Percentiles rank a stretch among this genome's conserved stretches.
These are phyloP conservation scores for Oidium heveae DNA, from an alignment of 2,329 filamentous ascomycete genomes.

Conservation along the genomic window DNA sequence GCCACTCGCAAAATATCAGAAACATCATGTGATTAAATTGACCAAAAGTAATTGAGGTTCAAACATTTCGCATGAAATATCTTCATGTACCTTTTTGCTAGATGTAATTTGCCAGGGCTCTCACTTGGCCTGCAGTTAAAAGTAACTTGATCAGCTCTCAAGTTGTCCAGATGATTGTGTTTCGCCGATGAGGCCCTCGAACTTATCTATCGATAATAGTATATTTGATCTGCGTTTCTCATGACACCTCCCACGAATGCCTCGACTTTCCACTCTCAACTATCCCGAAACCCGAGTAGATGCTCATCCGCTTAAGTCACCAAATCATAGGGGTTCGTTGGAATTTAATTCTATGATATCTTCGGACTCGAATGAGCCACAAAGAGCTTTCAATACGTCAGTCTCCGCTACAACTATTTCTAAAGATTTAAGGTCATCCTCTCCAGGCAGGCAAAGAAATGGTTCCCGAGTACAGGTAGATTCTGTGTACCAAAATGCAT, in stretches of 20 bases:
- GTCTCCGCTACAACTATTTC: slow-evolving; percentile 42
- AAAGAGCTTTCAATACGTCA: slow-evolving; percentile 28
- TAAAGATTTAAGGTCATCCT: slow-evolving; percentile 40
- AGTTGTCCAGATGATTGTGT: too few relatives aligned
- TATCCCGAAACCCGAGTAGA: slow-evolving; percentile 18
- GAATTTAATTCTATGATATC: slow-evolving; percentile 24
- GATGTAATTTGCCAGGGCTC: neutral
- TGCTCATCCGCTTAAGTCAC: slow-evolving; percentile 30
- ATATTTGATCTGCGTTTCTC: slow-evolving; percentile 15
- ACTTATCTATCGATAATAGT: neutral
- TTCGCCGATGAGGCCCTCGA: too few relatives aligned
- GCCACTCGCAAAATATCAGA: too few relatives aligned
- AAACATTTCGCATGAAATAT: neutral
- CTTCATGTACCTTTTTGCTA: neutral
- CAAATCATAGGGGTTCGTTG: slow-evolving; percentile 29
- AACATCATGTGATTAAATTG: too few relatives aligned
- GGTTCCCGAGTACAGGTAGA: slow-evolving; percentile 30
- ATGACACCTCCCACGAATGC: slow-evolving; percentile 47
- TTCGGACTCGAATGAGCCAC: slow-evolving; percentile 24
- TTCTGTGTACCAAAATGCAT: slow-evolving; percentile 26
- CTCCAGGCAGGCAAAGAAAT: slow-evolving; percentile 34
- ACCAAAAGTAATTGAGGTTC: too few relatives aligned
- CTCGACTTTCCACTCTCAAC: slow-evolving; percentile 40
- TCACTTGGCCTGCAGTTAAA: too few relatives aligned
- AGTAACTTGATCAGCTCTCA: too few relatives aligned